Base-by-base conservation (phyloP, 2,329 filamentous ascomycete genomes). In the Fusarium sp. region DNA sequence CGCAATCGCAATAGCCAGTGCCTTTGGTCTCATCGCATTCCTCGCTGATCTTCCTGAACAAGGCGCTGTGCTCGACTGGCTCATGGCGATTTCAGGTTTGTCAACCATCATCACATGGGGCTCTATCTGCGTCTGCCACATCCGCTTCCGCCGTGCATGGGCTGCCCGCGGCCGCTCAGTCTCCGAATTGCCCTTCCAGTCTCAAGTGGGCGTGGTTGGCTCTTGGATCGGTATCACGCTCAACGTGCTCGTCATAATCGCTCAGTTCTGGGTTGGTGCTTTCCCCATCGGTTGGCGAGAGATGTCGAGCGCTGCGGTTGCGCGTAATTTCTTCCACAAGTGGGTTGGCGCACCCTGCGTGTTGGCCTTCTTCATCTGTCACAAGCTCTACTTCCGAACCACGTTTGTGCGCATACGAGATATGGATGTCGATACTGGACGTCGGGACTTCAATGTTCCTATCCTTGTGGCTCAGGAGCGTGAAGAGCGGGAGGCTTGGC, bases 121-220 rank as follows among this genome's bases (percentile, higher is more conserved):
- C 55, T 91, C 91, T 68, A 95, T 97, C 77, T 97, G 93, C 78
- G 81, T 96, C n/a, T 88, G 91, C 23, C 94, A 97, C 79, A 96
- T 97, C 75, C 93, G 94, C 56, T 97, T 97, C 86, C 92, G 94
- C 66, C 81, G 81, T 25, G 92, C 90, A n/a, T 97, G 93, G 93
- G 84, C 82, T 42, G 75, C 80, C 14, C 87, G 90, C 63, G 91
- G 91, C 42, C 90, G 90, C 76, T 84, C 82, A n/a, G 81, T 94
- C 35, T 83, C 88, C 55, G 92, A 97, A 72, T 85, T 98, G 8
- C 91, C 94, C 9, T 97, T 96, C 82, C 83, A 81, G 35, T 92
- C 92, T 1, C 92, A 96, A 75, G 87, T 91, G 6, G 95, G 95
- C 62, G 81, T 96, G 11, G 70, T 86, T 11, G 95, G 94, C 11